These are phyloP conservation scores for Globisporangium iwayamae DNA, from an alignment of 352 stramenopile genomes.

Conservation along the genomic window DNA sequence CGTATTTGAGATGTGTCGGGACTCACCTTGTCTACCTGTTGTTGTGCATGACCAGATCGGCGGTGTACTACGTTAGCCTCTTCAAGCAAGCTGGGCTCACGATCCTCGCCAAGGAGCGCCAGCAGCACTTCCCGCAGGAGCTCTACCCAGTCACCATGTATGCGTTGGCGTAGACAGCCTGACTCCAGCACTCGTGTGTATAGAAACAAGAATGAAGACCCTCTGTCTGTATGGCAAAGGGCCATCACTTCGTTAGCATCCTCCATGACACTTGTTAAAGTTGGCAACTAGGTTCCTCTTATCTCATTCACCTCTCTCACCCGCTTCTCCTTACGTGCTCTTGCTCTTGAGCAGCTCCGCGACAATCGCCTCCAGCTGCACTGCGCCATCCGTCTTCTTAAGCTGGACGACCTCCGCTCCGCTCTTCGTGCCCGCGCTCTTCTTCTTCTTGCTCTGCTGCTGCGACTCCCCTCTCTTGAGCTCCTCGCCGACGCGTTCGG, in stretches of 20 bases:
- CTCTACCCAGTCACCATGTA: constrained; percentile 96
- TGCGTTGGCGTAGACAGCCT: constrained; percentile 48
- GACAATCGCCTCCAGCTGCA: constrained; percentile 3
- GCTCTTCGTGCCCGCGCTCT: constrained; percentile 1
- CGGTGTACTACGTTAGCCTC: constrained; percentile 89
- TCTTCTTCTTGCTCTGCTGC: constrained; percentile 12
- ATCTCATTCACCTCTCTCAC: background rate
- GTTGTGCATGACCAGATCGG: constrained; percentile 28
- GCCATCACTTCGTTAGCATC: too few relatives aligned
- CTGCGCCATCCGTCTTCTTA: constrained; percentile 8
- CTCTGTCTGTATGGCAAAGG: too few relatives aligned
- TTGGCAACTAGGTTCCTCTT: too few relatives aligned
- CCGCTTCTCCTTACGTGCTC: background rate
- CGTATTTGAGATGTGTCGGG: too few relatives aligned
- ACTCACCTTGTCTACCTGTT: background rate
- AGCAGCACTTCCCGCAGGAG: constrained; percentile 93
- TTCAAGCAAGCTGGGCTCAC: constrained; percentile 89
- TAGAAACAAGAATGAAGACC: background rate
- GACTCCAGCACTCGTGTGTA: background rate
- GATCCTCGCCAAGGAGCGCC: constrained; percentile 75
- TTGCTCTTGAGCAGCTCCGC: constrained; percentile 3
- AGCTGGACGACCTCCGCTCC: background rate
- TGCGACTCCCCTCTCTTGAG: background rate
- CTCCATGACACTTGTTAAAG: too few relatives aligned
- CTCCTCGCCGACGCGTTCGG: constrained; percentile 22